phyloP scores from a whole-genome alignment of 2,329 filamentous ascomycete species.

The Pleoardoris graminearum region DNA sequence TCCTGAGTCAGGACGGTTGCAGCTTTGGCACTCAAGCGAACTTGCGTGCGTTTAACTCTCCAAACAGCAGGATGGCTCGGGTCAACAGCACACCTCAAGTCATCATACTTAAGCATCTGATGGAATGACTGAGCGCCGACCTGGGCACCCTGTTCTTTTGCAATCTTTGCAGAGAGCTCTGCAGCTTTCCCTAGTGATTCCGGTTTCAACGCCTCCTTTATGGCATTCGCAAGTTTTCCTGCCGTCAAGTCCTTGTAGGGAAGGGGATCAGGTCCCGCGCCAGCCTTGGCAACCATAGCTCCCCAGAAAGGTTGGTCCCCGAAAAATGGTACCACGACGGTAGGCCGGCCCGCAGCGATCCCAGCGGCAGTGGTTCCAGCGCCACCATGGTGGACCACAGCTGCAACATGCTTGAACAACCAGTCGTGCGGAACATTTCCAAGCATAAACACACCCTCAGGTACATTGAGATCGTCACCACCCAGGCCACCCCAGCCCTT shows the following conservation, averaged over 20 bases:
- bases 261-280: constrained; percentile 46
- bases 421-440: constrained; percentile 88
- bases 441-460: constrained; percentile 78
- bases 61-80: constrained; percentile 43
- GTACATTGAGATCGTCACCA: constrained; percentile 64
- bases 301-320: constrained; percentile 50
- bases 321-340: constrained; percentile 81
- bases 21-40: constrained; percentile 42
- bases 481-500: constrained; percentile 89
- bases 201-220: constrained; percentile 45
- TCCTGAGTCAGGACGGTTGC: constrained; percentile 45
- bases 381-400: constrained; percentile 85
- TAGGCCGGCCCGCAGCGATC: constrained; percentile 78
- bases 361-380: constrained; percentile 87
- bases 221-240: constrained; percentile 44
- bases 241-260: constrained; percentile 46
- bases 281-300: constrained; percentile 46
- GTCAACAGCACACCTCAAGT: constrained; percentile 40
- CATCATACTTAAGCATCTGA: constrained; percentile 45
- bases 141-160: constrained; percentile 42
- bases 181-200: constrained; percentile 42
- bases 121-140: constrained; percentile 45
- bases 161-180: constrained; percentile 44
- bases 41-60: constrained; percentile 45
- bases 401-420: constrained; percentile 79